phyloP scores from a whole-genome alignment of 2,329 filamentous ascomycete genomes.

The Paracorniculantispora psalliotae region DNA sequence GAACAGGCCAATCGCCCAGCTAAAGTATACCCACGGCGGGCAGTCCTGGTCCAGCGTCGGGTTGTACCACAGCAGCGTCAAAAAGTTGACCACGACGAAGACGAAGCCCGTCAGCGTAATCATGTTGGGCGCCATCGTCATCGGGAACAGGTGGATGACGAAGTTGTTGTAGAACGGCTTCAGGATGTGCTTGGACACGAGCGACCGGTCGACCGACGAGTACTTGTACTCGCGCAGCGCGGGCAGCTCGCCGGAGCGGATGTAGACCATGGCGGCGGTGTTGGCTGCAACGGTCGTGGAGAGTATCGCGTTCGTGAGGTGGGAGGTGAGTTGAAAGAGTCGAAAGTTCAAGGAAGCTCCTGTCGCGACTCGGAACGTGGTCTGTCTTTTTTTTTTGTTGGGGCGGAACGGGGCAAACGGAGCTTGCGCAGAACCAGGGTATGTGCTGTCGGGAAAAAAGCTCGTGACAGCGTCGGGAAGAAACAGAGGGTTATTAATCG shows the following conservation, averaged over 20 bases:
- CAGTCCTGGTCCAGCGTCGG: constrained; percentile 92
- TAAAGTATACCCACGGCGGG: constrained; percentile 90
- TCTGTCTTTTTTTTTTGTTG: background rate
- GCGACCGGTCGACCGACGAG: constrained; percentile 81
- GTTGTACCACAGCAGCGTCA: constrained; percentile 93
- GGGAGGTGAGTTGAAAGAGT: background rate
- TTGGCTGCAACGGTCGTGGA: background rate
- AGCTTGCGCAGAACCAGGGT: background rate
- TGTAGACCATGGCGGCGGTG: constrained; percentile 73
- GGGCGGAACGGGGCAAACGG: background rate
- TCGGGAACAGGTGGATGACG: constrained; percentile 90
- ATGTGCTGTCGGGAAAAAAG: background rate
- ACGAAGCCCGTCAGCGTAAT: constrained; percentile 88
- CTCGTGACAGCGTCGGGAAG: background rate
- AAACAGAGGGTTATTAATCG: too few relatives aligned
- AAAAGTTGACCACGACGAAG: constrained; percentile 83
- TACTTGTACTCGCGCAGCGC: constrained; percentile 95
- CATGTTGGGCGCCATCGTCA: constrained; percentile 85
- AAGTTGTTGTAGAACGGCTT: constrained; percentile 97
- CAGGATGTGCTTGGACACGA: constrained; percentile 85
- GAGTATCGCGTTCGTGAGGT: background rate
- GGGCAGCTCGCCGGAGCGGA: constrained; percentile 82
- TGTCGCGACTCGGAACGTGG: background rate
- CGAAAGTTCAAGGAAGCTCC: background rate
- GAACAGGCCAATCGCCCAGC: constrained; percentile 85